These are phyloP conservation scores for Monosporascus sp. DNA, from an alignment of 2,329 filamentous ascomycete genomes.

Conservation along the genomic window DNA sequence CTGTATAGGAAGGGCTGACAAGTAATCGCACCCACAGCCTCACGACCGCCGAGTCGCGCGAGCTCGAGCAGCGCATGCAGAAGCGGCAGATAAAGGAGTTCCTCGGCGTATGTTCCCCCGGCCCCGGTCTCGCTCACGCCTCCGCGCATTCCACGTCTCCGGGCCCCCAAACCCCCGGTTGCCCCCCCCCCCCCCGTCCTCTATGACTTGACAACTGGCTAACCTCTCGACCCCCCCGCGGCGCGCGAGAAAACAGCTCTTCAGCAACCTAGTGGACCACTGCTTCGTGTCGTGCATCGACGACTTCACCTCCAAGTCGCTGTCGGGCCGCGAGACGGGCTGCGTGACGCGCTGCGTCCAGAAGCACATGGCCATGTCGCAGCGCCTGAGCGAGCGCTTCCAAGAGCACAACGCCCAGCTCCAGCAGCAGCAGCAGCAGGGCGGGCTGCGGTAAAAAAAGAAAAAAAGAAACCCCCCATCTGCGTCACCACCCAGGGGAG, in stretches of 20 bases:
- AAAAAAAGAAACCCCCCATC: too few relatives aligned
- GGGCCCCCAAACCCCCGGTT: background rate
- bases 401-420: conserved; percentile 61
- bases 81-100: conserved; percentile 99
- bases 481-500: too few relatives aligned
- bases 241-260: conserved; percentile 38
- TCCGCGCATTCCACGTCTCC: background rate
- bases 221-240: background rate
- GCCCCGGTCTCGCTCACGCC: conserved; percentile 5
- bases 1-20: background rate
- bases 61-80: conserved; percentile 92
- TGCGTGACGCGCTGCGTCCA: conserved; percentile 94
- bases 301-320: conserved; percentile 96
- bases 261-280: conserved; percentile 67
- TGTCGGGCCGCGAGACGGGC: conserved; percentile 80
- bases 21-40: conserved; percentile 40
- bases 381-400: conserved; percentile 89
- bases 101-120: conserved; percentile 69
- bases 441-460: conserved; percentile 39
- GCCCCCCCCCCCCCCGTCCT: too few relatives aligned
- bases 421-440: conserved; percentile 40
- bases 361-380: conserved; percentile 90
- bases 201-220: conserved; percentile 17
- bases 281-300: conserved; percentile 98
- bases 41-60: conserved; percentile 76